phyloP scores from a whole-genome alignment of 805 yeast species.

The Candida arabinofermentans region DNA sequence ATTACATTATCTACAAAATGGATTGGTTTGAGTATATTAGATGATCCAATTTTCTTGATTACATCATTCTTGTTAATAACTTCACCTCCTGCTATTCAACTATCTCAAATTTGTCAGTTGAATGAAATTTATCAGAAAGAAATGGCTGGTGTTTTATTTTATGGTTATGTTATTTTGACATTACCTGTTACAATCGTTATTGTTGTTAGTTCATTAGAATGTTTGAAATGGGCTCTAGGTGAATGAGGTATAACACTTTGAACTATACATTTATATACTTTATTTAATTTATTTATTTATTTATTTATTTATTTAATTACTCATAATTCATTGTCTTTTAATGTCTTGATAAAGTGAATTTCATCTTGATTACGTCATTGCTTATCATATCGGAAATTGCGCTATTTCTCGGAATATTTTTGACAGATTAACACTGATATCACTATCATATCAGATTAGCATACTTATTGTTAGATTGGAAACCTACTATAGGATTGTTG shows the following conservation, averaged over 20 bases:
- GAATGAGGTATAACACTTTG: neutral
- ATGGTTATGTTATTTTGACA: constrained; percentile 77
- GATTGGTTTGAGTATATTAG: constrained; percentile 62
- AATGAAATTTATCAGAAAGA: constrained; percentile 74
- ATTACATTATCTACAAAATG: constrained; percentile 62
- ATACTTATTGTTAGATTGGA: too few species aligned
- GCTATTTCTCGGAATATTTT: too few species aligned
- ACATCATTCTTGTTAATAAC: constrained; percentile 73
- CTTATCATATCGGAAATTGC: too few species aligned
- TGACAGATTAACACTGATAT: too few species aligned
- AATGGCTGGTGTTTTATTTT: constrained; percentile 77
- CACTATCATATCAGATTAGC: too few species aligned
- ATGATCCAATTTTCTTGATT: constrained; percentile 76
- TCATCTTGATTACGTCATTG: too few species aligned
- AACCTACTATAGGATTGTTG: too few species aligned
- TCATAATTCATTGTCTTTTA: too few species aligned
- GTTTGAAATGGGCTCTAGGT: constrained; percentile 34
- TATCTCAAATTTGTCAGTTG: constrained; percentile 75
- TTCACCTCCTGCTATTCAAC: constrained; percentile 81
- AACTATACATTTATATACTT: neutral
- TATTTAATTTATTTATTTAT: neutral
- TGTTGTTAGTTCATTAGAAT: constrained; percentile 64
- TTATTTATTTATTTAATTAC: too few species aligned
- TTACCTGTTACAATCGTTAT: constrained; percentile 71
- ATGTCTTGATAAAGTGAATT: too few species aligned